Conservation (phyloP, 164 flowering plant genomes). For the Chloranthus sessilifolius region DNA sequence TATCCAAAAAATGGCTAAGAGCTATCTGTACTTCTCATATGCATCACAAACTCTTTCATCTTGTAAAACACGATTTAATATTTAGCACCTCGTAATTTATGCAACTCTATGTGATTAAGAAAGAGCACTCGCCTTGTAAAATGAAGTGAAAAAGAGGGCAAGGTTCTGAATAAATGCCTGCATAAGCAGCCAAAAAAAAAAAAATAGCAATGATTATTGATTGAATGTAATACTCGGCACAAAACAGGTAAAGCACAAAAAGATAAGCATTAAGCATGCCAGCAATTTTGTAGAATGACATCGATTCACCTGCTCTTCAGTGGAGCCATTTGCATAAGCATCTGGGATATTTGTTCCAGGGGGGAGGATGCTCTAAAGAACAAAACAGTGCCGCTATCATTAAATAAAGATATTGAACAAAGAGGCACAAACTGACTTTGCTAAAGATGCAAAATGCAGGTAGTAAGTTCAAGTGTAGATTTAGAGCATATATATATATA, state of each 20-base stretch:
- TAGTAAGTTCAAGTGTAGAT: not conserved
- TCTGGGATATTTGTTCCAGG: constrained; percentile 72
- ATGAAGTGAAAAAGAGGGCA: constrained; percentile 92
- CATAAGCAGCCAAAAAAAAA: constrained; percentile 12
- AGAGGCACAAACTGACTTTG: not conserved
- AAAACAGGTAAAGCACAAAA: not conserved
- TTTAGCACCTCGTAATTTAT: too few relatives aligned
- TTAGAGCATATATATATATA: not conserved
- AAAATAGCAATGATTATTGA: not conserved
- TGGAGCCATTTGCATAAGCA: constrained; percentile 80
- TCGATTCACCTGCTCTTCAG: constrained; percentile 75
- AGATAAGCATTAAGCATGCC: not conserved
- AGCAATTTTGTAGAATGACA: not conserved
- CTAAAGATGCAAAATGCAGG: not conserved
- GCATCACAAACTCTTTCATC: too few relatives aligned
- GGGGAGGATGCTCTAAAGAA: constrained; percentile 62
- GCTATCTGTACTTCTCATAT: too few relatives aligned
- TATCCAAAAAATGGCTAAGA: too few relatives aligned
- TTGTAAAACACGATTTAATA: too few relatives aligned
- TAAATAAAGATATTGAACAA: not conserved
- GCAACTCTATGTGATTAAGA: too few relatives aligned
- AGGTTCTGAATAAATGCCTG: constrained; percentile 97
- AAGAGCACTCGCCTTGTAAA: constrained; percentile 71
- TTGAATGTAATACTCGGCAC: not conserved
- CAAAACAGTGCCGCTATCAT: constrained; percentile 7